Evolutionary conservation across 441 rosid genomes (phyloP).

Genomic region (Dalechampia spathulata): DNA sequence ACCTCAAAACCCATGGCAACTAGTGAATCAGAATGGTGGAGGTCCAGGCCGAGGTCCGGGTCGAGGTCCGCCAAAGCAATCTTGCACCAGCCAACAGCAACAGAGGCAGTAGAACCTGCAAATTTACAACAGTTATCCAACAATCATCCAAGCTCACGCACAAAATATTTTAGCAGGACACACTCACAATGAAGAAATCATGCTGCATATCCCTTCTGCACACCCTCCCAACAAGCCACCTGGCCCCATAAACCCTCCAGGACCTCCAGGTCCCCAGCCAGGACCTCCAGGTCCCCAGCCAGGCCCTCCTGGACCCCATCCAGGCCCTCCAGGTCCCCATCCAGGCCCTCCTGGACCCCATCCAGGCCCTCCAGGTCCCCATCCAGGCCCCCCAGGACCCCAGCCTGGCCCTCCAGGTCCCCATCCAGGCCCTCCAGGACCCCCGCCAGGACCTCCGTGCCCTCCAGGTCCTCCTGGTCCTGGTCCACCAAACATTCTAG

Average conservation of each 20-base stretch:
- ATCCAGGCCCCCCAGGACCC: conserved; percentile 27
- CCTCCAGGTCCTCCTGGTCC: conserved; percentile 33
- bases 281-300: conserved; percentile 35
- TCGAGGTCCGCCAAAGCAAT: conserved; percentile 59
- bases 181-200: conserved; percentile 61
- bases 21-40: conserved; percentile 22
- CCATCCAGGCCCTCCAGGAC: conserved; percentile 28
- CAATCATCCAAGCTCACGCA: neutral
- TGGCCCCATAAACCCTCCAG: conserved; percentile 32
- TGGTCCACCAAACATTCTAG: conserved; percentile 25
- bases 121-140: neutral
- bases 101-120: conserved; percentile 65
- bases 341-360: conserved; percentile 51
- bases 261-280: conserved; percentile 29
- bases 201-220: conserved; percentile 46
- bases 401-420: conserved; percentile 46
- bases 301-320: conserved; percentile 53
- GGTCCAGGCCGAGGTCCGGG: conserved; percentile 32
- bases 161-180: too few relatives aligned
- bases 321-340: conserved; percentile 28
- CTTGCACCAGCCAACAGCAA: conserved; percentile 74
- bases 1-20: neutral
- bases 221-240: conserved; percentile 61
- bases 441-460: conserved; percentile 27
- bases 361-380: conserved; percentile 57